Percentiles rank a stretch among this genome's conserved stretches.
Conservation (phyloP, 352 stramenopile species). For the Thraustotheca clavata region DNA sequence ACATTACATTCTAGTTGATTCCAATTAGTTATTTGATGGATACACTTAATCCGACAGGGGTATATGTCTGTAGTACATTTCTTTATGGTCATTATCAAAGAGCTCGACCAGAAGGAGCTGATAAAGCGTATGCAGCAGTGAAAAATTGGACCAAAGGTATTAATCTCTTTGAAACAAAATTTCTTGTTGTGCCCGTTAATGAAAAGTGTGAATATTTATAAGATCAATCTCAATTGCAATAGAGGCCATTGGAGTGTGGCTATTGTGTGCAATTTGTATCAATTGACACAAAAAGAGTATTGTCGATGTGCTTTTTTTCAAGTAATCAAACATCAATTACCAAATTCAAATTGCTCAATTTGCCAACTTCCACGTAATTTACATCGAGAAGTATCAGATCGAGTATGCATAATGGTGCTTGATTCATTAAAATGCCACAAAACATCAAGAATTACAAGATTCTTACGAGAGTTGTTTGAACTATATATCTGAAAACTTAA, state of each 20-base stretch:
- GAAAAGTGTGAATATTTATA: background rate
- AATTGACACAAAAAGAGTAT: background rate
- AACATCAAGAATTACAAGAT: constrained; percentile 1
- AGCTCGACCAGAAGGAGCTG: background rate
- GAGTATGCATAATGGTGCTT: constrained; percentile 5
- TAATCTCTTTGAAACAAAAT: constrained; percentile 16
- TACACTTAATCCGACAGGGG: background rate
- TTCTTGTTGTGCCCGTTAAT: constrained; percentile 18
- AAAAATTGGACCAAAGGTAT: constrained; percentile 7
- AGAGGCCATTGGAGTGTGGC: constrained; percentile 18
- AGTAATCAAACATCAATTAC: background rate
- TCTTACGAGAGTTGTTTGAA: background rate
- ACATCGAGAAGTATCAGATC: background rate
- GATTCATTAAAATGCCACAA: constrained; percentile 17
- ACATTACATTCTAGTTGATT: background rate
- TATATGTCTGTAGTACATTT: constrained; percentile 13
- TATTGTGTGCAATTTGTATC: constrained; percentile 15
- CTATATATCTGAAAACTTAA: background rate
- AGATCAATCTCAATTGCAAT: background rate
- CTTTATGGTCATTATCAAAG: constrained; percentile 10
- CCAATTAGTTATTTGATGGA: constrained; percentile 14
- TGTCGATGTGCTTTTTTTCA: background rate
- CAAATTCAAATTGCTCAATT: background rate
- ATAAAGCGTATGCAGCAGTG: constrained; percentile 2
- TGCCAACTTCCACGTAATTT: background rate